Percentiles rank a stretch among this genome's conserved stretches.
Evolutionary conservation across 331 rosid species (phyloP).

Genomic region (Prunus yedoensis): DNA sequence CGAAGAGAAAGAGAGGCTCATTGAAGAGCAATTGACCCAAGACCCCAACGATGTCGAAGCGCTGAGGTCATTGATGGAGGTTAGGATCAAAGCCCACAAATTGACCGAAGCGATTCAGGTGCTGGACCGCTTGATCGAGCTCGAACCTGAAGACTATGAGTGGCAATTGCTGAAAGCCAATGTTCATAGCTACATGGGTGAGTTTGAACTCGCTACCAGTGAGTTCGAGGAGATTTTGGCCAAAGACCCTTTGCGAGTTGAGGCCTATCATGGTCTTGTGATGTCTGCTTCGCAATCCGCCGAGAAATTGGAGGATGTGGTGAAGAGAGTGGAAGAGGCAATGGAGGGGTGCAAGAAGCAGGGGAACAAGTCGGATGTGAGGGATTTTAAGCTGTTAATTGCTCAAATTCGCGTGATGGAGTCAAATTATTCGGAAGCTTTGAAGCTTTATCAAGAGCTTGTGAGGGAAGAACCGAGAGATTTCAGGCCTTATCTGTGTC

Average conservation of each 20-base stretch:
- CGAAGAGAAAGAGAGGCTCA: constrained; percentile 40
- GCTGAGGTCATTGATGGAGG: constrained; percentile 56
- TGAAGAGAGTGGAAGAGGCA: constrained; percentile 55
- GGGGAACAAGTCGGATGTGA: constrained; percentile 50
- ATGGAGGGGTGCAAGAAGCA: constrained; percentile 42
- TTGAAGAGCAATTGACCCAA: constrained; percentile 42
- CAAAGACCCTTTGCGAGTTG: constrained; percentile 56
- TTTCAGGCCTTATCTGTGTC: constrained; percentile 88
- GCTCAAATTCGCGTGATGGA: constrained; percentile 79
- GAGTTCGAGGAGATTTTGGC: constrained; percentile 53
- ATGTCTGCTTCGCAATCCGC: constrained; percentile 47
- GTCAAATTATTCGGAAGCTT: constrained; percentile 58
- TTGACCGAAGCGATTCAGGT: constrained; percentile 53
- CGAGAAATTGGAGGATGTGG: constrained; percentile 22
- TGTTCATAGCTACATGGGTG: constrained; percentile 43
- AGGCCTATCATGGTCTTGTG: constrained; percentile 76
- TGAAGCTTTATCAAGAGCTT: constrained; percentile 71
- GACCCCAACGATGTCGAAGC: constrained; percentile 50
- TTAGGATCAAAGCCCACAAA: constrained; percentile 42
- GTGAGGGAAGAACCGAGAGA: constrained; percentile 78
- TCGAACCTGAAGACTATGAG: constrained; percentile 66
- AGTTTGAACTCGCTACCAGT: constrained; percentile 41
- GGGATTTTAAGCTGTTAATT: constrained; percentile 84
- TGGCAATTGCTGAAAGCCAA: constrained; percentile 75
- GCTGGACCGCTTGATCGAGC: constrained; percentile 56